Evolutionary conservation across 192 early-diverging fungal species (phyloP), one percentile per base, ranked within the genome.

Genomic region (Coemansia sp.): DNA sequence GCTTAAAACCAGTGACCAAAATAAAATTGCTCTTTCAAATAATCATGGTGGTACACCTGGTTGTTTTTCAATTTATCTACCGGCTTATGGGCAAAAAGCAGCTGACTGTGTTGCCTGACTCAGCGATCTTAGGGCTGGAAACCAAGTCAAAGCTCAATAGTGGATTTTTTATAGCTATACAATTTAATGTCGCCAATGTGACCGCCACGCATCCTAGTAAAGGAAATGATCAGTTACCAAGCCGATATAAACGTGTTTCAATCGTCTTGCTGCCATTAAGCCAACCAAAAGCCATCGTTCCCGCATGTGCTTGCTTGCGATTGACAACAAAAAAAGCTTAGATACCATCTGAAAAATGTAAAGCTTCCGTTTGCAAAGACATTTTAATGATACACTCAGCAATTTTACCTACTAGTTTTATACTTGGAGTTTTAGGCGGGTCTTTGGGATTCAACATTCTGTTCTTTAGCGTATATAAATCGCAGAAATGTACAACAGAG

Each of bases 371-470:
- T 31, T 31, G 30, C 30, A 31, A 31, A 31, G 30, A 31, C 6
- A 31, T 31, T 31, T 31, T 16, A 16, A 20, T 45, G 43, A 45
- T 45, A 45, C 10, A 16, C n/a, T 0, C 30, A 31, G 6, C 30
- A 5, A 35, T 35, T 2, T 33, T 63, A 6, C 65, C 65, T 7
- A 3, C 26, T 11, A 53, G 26, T 39, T 67, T 66, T 60, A 23
- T 63, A 14, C 37, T 40, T 7, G 71, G 71, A 3, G 50, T 48
- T 6, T 30, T 37, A 10, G 50, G 52, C 6, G 65, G 71, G 36
- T 57, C 65, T 28, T 35, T 61, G n/a, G 55, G 45, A 0, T 36
- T 74, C 3, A 74, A 64, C 35, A 40, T 30, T 13, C 39, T 74
- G 7, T 74, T 74, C 39, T 51, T 64, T 44, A 12, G 48, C 44